Percentiles rank a stretch among this genome's conserved stretches.
These are phyloP conservation scores for Panus rudis DNA, from an alignment of 768 basidiomycete genomes.

Conservation along the genomic window DNA sequence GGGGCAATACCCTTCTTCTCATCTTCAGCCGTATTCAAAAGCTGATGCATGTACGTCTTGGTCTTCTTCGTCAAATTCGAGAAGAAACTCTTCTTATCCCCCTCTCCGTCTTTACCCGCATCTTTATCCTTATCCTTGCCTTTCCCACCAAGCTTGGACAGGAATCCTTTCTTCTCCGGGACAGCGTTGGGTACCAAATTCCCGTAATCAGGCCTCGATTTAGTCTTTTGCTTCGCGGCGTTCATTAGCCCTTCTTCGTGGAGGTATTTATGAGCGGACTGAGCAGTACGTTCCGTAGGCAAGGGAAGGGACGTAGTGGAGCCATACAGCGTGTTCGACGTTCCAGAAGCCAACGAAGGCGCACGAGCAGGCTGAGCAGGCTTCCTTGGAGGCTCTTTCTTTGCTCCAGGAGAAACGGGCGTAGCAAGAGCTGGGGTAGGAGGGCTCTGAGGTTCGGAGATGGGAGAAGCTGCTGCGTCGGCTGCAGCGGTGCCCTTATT, in stretches of 20 bases:
- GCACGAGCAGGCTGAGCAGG: conserved; percentile 2
- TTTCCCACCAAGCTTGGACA: conserved; percentile 41
- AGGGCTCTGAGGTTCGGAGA: conserved; percentile 2
- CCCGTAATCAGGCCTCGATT: conserved; percentile 57
- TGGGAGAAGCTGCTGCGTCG: conserved; percentile 9
- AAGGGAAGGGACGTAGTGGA: conserved; percentile 36
- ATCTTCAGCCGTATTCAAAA: conserved; percentile 50
- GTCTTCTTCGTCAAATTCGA: conserved; percentile 54
- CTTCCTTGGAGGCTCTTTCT: conserved; percentile 4
- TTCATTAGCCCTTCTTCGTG: conserved; percentile 39
- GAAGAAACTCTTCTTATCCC: conserved; percentile 49
- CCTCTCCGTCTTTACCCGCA: conserved; percentile 31
- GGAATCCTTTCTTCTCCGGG: conserved; percentile 30
- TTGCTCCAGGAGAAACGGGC: conserved; percentile 1
- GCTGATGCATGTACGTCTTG: conserved; percentile 52
- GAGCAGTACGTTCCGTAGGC: conserved; percentile 46
- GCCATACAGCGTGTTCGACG: conserved; percentile 19
- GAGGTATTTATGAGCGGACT: conserved; percentile 67
- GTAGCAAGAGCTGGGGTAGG: conserved; percentile 9
- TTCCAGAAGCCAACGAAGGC: conserved; percentile 10
- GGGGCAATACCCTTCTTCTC: conserved; percentile 45
- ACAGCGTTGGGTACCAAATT: conserved; percentile 36
- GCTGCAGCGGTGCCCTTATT: conserved; percentile 31
- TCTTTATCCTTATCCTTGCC: conserved; percentile 31
- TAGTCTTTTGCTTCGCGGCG: conserved; percentile 55